Evolutionary conservation across 1,139 yeast species (phyloP).

Genomic region (Scheffersomyces segobiensis): DNA sequence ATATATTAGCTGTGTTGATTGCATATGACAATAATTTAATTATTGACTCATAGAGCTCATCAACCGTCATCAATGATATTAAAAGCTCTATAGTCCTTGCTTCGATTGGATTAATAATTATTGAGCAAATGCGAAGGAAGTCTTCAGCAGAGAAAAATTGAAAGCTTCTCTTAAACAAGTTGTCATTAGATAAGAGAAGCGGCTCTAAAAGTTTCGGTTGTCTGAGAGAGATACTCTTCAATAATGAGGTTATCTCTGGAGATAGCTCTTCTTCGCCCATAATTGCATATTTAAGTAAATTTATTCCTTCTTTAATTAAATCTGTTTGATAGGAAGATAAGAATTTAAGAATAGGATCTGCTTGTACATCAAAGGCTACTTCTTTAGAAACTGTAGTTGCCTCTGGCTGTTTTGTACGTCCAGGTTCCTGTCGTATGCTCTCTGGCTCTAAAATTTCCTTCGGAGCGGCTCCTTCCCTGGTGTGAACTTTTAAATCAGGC

Average conservation of each 20-base stretch:
- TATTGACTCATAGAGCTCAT: constrained; percentile 30
- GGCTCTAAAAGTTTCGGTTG: constrained; percentile 32
- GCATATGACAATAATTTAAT: constrained; percentile 30
- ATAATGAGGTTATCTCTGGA: constrained; percentile 18
- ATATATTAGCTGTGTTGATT: constrained; percentile 31
- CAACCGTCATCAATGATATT: constrained; percentile 24
- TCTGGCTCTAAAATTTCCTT: neutral
- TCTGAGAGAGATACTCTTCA: constrained; percentile 29
- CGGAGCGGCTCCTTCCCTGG: neutral
- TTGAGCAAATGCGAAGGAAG: constrained; percentile 33
- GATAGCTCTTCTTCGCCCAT: constrained; percentile 38
- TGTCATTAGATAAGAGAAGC: constrained; percentile 27
- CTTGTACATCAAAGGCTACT: constrained; percentile 21
- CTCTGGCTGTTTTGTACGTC: constrained; percentile 1
- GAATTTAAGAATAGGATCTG: constrained; percentile 39
- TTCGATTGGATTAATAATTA: constrained; percentile 26
- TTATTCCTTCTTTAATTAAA: constrained; percentile 36
- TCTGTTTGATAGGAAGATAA: constrained; percentile 32
- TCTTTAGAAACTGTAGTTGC: constrained; percentile 1
- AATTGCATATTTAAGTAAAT: constrained; percentile 39
- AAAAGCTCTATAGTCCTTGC: constrained; percentile 24
- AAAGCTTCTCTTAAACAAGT: constrained; percentile 22
- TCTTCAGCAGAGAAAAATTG: constrained; percentile 34
- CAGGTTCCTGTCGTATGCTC: neutral
- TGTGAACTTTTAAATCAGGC: neutral